Evolutionary conservation across 1,139 yeast genomes (phyloP), one percentile per base, ranked within the genome.

Genomic region (Kodamaea sp.): DNA sequence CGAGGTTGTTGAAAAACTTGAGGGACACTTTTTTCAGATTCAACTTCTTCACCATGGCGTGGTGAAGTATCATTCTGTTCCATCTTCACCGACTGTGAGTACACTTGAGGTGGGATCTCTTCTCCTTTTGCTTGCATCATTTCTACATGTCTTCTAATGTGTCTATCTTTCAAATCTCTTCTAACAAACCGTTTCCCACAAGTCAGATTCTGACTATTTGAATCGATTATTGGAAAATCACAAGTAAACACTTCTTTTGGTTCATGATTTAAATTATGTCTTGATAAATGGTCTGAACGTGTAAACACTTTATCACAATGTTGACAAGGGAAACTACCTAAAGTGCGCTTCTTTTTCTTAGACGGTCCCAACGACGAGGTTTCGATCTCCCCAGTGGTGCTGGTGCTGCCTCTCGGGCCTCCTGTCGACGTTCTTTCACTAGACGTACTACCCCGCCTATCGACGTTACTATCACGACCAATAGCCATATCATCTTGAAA

Each of bases 171-270:
- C 31, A 70, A 60, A 44, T 70, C 75, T 29, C 53, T 57, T 15
- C 75, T 44, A 4, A 65, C 74, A 53, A 70, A 70, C 3, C 65
- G 58, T 44, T 67, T 65, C 8, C 70, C 73, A 49, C 75, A 70
- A 2, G 46, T 38, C 5, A 55, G 46, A 11, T 40, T 41, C 31
- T 32, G 37, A 6, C 61, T 60, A 24, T 40, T 61, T 27, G 51
- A 52, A 29, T 59, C 64, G 36, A 40, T 50, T 7, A 61, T 46
- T 7, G 58, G 47, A 40, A 54, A 64, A 27, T 61, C 63, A 51
- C 76, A 70, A 27, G 56, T 57, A 46, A 48, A 59, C 24, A 60
- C 61, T 35, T 59, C 57, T 37, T 59, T 59, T 5, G 71, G 68
- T 33, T 64, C 66, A 44, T 70, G 76, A 46, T 70, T 70, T 40